Base-by-base conservation (phyloP, 2,329 filamentous ascomycete genomes). In the Corinectria fuckeliana region DNA sequence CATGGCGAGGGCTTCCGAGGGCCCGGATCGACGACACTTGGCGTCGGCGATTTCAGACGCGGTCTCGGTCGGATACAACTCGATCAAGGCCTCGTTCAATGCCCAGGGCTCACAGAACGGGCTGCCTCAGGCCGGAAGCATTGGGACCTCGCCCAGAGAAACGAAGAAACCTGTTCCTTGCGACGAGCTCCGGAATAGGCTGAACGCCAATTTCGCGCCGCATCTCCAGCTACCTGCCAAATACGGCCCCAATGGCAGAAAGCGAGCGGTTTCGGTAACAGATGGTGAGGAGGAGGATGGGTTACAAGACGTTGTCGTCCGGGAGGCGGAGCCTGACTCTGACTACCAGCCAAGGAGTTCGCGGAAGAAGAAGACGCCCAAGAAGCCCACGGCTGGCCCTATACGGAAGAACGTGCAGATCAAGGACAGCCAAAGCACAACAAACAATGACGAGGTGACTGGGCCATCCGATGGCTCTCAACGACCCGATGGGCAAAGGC, bases 281-380 rank as follows among this genome's bases (percentile, higher is more conserved):
- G 34, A 6, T 1, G 53, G 54, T 26, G 36, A 38, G 5, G 36
- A 41, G 7, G 48, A 42, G 9, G 47, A 50, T 41, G 36, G 30
- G 3, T 18, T 57, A 34, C n/a, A 25, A 28, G 42, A 57, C 8
- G 16, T 63, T 10, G 34, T 23, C 1, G 34, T 59, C 3, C 58
- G 55, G 3, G 62, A 66, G 21, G 49, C 66, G 0, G 66, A 69
- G 20, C 58, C 64, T 3, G 67, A 69, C 38, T 55, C 41, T 0
- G 52, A 61, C 6, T 69, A 69, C 18, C 44, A 45, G 4, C 67
- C 67, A 1, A 62, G 53, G 4, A 23, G 38, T 20, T 56, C 34
- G 4, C 23, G 32, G 10, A 64, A 52, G 44, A 65, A 58, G 28
- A 57, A 47, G 3, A 9, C 38, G 21, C 18, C 9, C 16, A 63